A percentile compares a stretch with the other conserved stretches of the same genome.
Evolutionary conservation across 169 alveolate species (phyloP).

Genomic region (Plasmodium vivax): DNA sequence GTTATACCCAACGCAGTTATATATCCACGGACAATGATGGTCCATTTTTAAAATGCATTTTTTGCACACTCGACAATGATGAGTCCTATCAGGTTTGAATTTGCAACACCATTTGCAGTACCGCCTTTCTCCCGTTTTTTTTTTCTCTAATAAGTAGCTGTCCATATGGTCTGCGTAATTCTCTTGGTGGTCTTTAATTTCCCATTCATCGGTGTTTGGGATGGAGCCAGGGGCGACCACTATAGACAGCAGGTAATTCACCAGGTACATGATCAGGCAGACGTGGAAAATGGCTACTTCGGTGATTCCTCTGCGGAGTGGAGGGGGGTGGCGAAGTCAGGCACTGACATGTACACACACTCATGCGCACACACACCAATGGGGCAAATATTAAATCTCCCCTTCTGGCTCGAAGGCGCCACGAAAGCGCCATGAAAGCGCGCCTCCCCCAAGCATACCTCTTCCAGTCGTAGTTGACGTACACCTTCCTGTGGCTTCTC

Average conservation of each 20-base stretch:
- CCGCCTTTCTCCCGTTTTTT: conserved; percentile 82
- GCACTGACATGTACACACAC: neutral
- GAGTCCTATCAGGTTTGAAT: conserved; percentile 86
- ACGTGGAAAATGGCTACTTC: conserved; percentile 70
- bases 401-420: neutral
- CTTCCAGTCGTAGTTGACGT: conserved; percentile 28
- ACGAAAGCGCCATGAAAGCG: neutral
- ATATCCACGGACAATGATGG: conserved; percentile 94
- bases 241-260: conserved; percentile 86
- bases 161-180: conserved; percentile 33
- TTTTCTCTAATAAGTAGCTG: conserved; percentile 77
- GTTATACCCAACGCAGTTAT: conserved; percentile 91
- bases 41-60: conserved; percentile 91
- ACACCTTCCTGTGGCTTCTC: conserved; percentile 37
- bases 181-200: conserved; percentile 44
- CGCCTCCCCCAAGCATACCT: conserved; percentile 5
- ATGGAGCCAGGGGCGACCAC: conserved; percentile 87
- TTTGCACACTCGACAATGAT: conserved; percentile 88
- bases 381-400: neutral
- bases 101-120: conserved; percentile 85
- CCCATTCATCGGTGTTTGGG: conserved; percentile 90
- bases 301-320: conserved; percentile 58
- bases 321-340: neutral
- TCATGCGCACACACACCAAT: neutral
- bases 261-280: conserved; percentile 76